Base-by-base conservation (phyloP, 2,329 filamentous ascomycete species). In the Diaporthe batatas region DNA sequence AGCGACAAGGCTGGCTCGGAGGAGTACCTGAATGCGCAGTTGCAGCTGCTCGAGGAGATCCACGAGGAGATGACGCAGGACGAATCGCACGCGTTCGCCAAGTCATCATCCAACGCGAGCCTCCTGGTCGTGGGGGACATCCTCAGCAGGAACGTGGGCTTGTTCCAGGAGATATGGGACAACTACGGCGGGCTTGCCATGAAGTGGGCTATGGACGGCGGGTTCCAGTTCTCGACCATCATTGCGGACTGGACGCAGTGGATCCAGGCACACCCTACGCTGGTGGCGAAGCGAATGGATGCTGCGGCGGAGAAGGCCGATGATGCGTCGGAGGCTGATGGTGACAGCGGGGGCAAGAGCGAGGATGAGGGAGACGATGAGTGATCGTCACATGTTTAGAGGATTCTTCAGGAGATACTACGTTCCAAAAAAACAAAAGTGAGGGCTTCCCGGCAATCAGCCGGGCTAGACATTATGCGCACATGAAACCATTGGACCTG, bases 221-320 rank as follows among this genome's bases (percentile, higher is more conserved):
- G 71, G 3, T 74, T 74, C 67, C 73, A 74, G 32, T 71, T 73
- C 55, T 86, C 88, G 29, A 86, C 86, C 0, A 92, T 94, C 81
- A 93, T 94, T 77, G 85, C 86, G 2, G 92, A 94, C 74, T 94
- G 92, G 91, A 86, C 91, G 75, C 93, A 94, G 78, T 95, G 93
- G 93, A 68, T 74, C n/a, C 73, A 73, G 54, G 32, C 71, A 32
- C 73, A 74, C 42, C 73, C 71, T 1, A 25, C 59, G 18, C 55
- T 74, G 23, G 68, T 74, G 39, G 71, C 73, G 14, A 68, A 39
- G 59, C 53, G 59, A 47, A 8, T 67, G 23, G 29, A 53, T 16
- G 44, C 54, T 44, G 34, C n/a, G 55, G n/a, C 72, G 7, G 62
- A 23, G 21, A 39, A 67, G 62, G n/a, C 16, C 11, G 29, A 68